Base-by-base conservation (phyloP, 805 yeast genomes). In the Pichia rugopelliculosa region DNA sequence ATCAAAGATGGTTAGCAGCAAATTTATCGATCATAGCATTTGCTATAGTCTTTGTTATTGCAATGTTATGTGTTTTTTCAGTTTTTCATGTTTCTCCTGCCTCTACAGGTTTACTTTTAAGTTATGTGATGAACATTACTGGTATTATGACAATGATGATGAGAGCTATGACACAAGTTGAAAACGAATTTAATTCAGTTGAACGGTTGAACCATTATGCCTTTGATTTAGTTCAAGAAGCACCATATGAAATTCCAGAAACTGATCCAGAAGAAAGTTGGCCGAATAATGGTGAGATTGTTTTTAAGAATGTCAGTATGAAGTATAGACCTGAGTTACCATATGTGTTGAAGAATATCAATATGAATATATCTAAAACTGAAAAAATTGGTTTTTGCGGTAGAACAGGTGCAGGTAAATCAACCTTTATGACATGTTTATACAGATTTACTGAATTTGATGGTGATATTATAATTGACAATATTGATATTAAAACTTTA, bases 361-460 rank as follows among this genome's bases (percentile, higher is more conserved):
- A 54, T 36, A 58, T 73, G 56, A 65, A 48, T 6, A 69, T 84
- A 30, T 60, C 69, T 8, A 74, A 82, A 0, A 71, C 75, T 17
- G 85, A 85, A 60, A 84, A 82, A 58, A 72, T 87, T 55, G 96
- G 95, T 43, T 78, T 87, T 48, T 84, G 91, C 69, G 96, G 96
- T 36, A 75, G 96, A 61, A 87, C 96, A 0, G 96, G 96, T 57
- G 93, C 95, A 7, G 96, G 96, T 47, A 81, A 80, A 64, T 69
- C 82, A 3, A 74, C 84, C 8, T 75, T 81, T 45, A 80, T 80
- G 80, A 70, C 78, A 23, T 80, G 83, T 3, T 64, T 81, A 44
- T 81, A 73, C 59, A 67, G 87, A 54, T 60, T 81, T 34, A 63
- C 72, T 13, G 86, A 80, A 60, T 60, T 79, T 42, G 65, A 67